Base-by-base conservation (phyloP, 352 stramenopile species). In the Phytopythium vexans region DNA sequence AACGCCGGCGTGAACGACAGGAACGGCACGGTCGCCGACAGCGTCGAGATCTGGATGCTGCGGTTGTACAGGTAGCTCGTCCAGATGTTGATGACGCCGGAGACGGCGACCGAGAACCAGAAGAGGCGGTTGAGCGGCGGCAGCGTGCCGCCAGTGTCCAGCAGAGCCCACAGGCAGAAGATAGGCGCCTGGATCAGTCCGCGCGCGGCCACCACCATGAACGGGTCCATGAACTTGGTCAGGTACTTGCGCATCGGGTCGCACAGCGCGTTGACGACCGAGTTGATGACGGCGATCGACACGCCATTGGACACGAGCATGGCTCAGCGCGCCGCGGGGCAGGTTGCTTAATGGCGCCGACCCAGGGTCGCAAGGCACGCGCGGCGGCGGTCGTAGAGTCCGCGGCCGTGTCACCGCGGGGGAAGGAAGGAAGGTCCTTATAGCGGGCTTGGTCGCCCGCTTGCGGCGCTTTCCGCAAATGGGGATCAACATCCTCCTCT, bases 41-140 rank as follows among this genome's bases (percentile, higher is more conserved):
- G 63, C 32, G 79, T 88, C 27, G 82, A 92, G 73, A 92, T 90
- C 72, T 92, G 82, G 56, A 92, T 89, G 15, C 68, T 79, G 39
- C 82, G 79, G 52, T 89, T 89, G 69, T 92, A 92, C 63, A 92
- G 54, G 63, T 92, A 92, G 63, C 82, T 92, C 7, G 82, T 89
- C 60, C 74, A 69, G 58, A 92, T 84, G 58, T 92, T 92, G 65
- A 92, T 90, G 41, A 38, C 32, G 42, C 82, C 82, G 35, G 77
- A 89, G 67, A 92, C 82, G 49, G 61, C 73, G 38, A 89, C 77
- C 0, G 82, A 88, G 11, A 72, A 89, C 82, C 82, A 92, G 60
- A 90, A 92, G 63, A 92, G 74, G 49, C 77, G 71, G 48, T 92
- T 92, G n/a, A 92, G 64, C 12, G 53, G 68, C 15, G 82, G 82